A percentile compares a stretch with the other conserved stretches of the same genome.
phyloP scores from a whole-genome alignment of 1,284 basidiomycete genomes.

The Porodaedalea pini region DNA sequence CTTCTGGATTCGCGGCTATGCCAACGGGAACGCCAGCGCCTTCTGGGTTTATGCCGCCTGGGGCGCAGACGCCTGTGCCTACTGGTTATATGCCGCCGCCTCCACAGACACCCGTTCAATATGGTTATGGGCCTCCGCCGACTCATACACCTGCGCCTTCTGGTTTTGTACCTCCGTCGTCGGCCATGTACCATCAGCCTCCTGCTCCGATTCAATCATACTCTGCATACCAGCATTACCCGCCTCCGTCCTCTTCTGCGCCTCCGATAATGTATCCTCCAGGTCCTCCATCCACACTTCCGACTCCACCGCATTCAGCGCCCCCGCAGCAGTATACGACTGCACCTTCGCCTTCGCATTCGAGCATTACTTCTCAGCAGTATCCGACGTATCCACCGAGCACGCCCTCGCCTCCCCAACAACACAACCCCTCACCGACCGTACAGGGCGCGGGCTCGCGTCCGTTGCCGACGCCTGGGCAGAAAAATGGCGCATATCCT shows the following conservation, averaged over 20 bases:
- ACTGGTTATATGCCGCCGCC: conserved; percentile 26
- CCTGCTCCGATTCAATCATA: conserved; percentile 16
- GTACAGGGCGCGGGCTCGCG: conserved; percentile 22
- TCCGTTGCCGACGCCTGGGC: conserved; percentile 24
- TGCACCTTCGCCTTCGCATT: conserved; percentile 21
- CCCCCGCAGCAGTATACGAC: conserved; percentile 35
- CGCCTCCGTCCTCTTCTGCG: conserved; percentile 25
- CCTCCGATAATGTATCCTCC: conserved; percentile 27
- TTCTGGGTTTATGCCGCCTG: conserved; percentile 29
- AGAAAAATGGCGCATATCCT: conserved; percentile 11
- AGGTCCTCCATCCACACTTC: conserved; percentile 7
- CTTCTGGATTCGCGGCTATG: conserved; percentile 60
- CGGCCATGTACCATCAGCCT: conserved; percentile 23
- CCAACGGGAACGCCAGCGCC: conserved; percentile 31
- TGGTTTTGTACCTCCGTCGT: conserved; percentile 23
- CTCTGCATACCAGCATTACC: conserved; percentile 35
- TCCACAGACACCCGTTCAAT: conserved; percentile 34
- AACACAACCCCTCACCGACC: conserved; percentile 15
- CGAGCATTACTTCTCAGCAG: conserved; percentile 32
- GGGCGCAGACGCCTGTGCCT: neutral
- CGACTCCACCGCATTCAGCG: conserved; percentile 28
- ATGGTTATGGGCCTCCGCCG: conserved; percentile 14
- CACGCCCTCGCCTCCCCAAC: conserved; percentile 25
- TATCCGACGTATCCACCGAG: conserved; percentile 35
- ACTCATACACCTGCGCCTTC: conserved; percentile 25